phyloP scores from a whole-genome alignment of 352 stramenopile species.

The Globisporangium barbulae region DNA sequence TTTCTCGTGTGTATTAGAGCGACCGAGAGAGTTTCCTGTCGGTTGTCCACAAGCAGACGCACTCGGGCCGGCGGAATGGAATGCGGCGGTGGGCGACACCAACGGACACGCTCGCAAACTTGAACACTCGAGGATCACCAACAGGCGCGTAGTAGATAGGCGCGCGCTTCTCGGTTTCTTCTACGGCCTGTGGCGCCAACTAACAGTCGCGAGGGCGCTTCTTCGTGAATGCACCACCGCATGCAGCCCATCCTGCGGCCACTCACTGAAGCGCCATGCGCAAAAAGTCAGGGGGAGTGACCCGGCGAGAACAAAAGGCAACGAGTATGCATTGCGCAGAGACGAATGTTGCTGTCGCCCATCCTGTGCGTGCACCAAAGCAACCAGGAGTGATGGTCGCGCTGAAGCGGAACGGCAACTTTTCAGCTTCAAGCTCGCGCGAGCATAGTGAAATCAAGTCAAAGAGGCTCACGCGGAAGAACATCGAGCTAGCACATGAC shows the following conservation, averaged over 20 bases:
- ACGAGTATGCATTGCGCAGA: not conserved
- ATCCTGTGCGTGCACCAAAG: not conserved
- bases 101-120: not conserved
- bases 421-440: slow-evolving; percentile 8
- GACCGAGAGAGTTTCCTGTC: slow-evolving; percentile 7
- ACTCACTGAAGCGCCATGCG: slow-evolving; percentile 4
- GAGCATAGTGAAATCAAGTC: slow-evolving; percentile 4
- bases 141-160: too few species aligned
- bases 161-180: not conserved
- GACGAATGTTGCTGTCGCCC: slow-evolving; percentile 3
- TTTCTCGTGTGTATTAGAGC: not conserved
- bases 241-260: not conserved
- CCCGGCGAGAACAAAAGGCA: slow-evolving; percentile 7
- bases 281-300: not conserved
- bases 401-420: slow-evolving; percentile 10
- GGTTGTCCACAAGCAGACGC: not conserved
- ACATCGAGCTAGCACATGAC: not conserved
- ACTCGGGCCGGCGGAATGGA: not conserved
- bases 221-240: slow-evolving; percentile 7
- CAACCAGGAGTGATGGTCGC: slow-evolving; percentile 9
- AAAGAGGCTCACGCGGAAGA: not conserved
- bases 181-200: not conserved
- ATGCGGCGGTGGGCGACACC: not conserved
- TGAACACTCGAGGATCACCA: too few species aligned
- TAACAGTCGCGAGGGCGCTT: not conserved